Evolutionary conservation across 306 rosid species (phyloP), one percentile per base, ranked within the genome.

Genomic region (Rosa lucieae): DNA sequence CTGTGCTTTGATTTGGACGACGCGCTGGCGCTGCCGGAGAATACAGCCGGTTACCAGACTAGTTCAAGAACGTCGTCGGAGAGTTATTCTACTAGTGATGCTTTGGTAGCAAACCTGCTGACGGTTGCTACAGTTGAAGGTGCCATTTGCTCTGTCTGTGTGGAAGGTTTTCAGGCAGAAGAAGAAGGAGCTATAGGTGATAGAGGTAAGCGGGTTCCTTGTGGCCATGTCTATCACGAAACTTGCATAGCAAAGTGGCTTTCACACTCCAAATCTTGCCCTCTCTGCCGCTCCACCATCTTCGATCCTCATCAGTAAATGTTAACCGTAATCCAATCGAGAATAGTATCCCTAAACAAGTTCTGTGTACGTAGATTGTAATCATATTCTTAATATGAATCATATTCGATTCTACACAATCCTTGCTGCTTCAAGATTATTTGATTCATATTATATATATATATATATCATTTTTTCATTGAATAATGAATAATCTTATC

Each of bases 191-290:
- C 21, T 29, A 29, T 29, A 15, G 48, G 67, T 2, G 84, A 79
- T 39, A 5, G 47, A 37, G 23, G 21, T 65, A 87, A 86, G 77
- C 78, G 74, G 81, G 83, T 88, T 42, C 88, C 90, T 0, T 90
- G 97, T 44, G 93, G 93, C 8, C 97, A 90, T 40, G 85, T 88
- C 63, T 89, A 88, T 86, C 96, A 92, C 39, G 79, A 87, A 37
- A 46, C 56, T 35, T 92, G 97, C 82, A 86, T 92, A 77, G 37
- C 88, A 74, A 10, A 86, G 6, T 92, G 97, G 97, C 85, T 92
- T 49, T 82, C 89, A 40, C 72, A 46, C 75, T 81, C 81, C 70
- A 85, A 80, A 76, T 86, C 85, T 76, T 90, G 97, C 77, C 97
- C 97, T 0, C 90, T 90, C n/a, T 92, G 96, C 85, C 97, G 97